Base-by-base conservation (phyloP, 2,329 filamentous ascomycete species). In the Botrytis cinerea region DNA sequence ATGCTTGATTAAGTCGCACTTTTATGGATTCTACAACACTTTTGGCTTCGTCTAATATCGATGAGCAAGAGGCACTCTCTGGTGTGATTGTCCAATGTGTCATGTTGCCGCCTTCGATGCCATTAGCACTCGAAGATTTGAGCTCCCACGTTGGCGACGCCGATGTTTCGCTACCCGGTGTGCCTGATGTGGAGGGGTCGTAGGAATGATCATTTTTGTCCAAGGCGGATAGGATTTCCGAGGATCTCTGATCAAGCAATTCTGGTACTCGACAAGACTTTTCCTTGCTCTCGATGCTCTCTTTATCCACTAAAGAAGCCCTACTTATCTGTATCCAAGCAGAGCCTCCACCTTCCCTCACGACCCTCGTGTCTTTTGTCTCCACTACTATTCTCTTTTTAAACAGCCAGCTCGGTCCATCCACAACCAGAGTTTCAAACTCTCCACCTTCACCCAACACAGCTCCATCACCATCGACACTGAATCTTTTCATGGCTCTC, bases 361-460 rank as follows among this genome's bases (percentile, higher is more conserved):
- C 85, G 8, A 90, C 82, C 70, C 83, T 83, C 73, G 84, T 86
- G 73, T 87, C 86, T 6, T 82, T 81, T 2, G 88, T 86, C 0
- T 83, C 83, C 46, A 98, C 84, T 60, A 85, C 84, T 75, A 98
- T 92, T 70, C 86, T 88, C 76, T 86, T 88, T 83, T 88, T 91
- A 87, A 96, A 98, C 74, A 98, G 81, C 68, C 84, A 84, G 0
- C 80, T 78, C 14, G 95, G 95, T 18, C 95, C 96, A 82, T 94
- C 90, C 51, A 98, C 80, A 62, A 96, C 94, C 70, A 98, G 84
- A 45, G 94, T 98, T 86, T 98, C 96, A 82, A 97, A 98, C 84
- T 98, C 96, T 5, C 96, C 96, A 9, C 96, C 96, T 81, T 98
- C 96, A 1, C 96, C 96, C 28, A 98, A 83, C 16, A 95, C 89